Evolutionary conservation across 495 filamentous ascomycete genomes (phyloP).

Genomic region (Aspergillus cristatus): DNA sequence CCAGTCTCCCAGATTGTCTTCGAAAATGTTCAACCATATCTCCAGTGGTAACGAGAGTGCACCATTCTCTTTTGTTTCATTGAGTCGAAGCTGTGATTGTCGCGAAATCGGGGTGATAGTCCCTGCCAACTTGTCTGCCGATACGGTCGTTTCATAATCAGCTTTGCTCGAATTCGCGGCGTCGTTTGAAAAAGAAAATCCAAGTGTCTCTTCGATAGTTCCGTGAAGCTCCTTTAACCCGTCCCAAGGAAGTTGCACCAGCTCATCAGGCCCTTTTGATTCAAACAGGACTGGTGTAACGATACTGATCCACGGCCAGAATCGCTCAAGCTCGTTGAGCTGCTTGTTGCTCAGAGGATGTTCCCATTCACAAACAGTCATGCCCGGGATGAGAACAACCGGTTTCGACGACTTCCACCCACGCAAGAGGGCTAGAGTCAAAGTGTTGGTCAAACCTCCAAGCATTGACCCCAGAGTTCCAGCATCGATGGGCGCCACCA

Average conservation of each 20-base stretch:
- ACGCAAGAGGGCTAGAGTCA: slow-evolving; percentile 64
- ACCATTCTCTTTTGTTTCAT: slow-evolving; percentile 11
- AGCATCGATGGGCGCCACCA: slow-evolving; percentile 76
- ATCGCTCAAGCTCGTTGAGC: slow-evolving; percentile 65
- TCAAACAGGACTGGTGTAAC: slow-evolving; percentile 65
- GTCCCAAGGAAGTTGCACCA: slow-evolving; percentile 51
- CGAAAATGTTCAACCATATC: slow-evolving; percentile 80
- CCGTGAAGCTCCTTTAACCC: slow-evolving; percentile 55
- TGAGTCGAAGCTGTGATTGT: slow-evolving; percentile 24
- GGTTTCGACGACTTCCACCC: slow-evolving; percentile 80
- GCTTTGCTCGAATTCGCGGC: not conserved
- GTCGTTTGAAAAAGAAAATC: slow-evolving; percentile 13
- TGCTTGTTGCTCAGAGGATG: slow-evolving; percentile 78
- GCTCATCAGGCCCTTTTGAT: slow-evolving; percentile 44
- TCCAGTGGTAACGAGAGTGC: slow-evolving; percentile 57
- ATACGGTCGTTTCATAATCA: slow-evolving; percentile 1
- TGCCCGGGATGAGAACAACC: slow-evolving; percentile 70
- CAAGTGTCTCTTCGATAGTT: slow-evolving; percentile 50
- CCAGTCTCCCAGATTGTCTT: slow-evolving; percentile 73
- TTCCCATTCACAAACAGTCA: slow-evolving; percentile 77
- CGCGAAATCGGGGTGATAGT: slow-evolving; percentile 47
- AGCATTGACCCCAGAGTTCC: slow-evolving; percentile 77
- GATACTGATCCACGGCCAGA: slow-evolving; percentile 75
- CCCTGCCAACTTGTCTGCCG: slow-evolving; percentile 50
- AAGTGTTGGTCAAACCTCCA: slow-evolving; percentile 62